These are phyloP conservation scores for Hymenoscyphus fructigenus DNA, from an alignment of 2,329 filamentous ascomycete species.

Conservation along the genomic window DNA sequence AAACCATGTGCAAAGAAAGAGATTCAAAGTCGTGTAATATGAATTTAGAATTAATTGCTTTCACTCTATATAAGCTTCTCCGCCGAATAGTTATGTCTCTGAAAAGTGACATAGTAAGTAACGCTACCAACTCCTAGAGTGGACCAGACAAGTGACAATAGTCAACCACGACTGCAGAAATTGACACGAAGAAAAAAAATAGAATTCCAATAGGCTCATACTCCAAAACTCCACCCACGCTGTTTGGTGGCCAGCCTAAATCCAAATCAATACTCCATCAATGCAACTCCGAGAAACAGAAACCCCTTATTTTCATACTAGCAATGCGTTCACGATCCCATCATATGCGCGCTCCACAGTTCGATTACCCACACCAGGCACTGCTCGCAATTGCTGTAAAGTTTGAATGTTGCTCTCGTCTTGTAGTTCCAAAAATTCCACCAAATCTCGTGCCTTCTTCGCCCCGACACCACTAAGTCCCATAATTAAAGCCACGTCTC, in stretches of 20 bases:
- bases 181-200: background rate
- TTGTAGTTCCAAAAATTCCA: constrained; percentile 53
- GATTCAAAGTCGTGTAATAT: too few relatives aligned
- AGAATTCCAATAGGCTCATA: background rate
- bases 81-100: background rate
- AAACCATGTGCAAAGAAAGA: too few relatives aligned
- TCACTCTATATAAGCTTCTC: background rate
- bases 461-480: constrained; percentile 68
- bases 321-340: constrained; percentile 26
- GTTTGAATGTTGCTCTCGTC: constrained; percentile 46
- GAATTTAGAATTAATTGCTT: background rate
- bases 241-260: background rate
- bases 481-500: constrained; percentile 64
- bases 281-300: constrained; percentile 4
- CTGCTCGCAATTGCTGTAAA: constrained; percentile 50
- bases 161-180: background rate
- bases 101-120: background rate
- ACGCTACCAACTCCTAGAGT: background rate
- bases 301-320: constrained; percentile 6
- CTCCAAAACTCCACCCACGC: background rate
- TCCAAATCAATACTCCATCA: background rate
- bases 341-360: constrained; percentile 54
- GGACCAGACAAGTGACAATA: background rate
- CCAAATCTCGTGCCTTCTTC: constrained; percentile 65
- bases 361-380: constrained; percentile 58